Evolutionary conservation across 257 asterid species (phyloP).

Genomic region (Solanum lignicaule): DNA sequence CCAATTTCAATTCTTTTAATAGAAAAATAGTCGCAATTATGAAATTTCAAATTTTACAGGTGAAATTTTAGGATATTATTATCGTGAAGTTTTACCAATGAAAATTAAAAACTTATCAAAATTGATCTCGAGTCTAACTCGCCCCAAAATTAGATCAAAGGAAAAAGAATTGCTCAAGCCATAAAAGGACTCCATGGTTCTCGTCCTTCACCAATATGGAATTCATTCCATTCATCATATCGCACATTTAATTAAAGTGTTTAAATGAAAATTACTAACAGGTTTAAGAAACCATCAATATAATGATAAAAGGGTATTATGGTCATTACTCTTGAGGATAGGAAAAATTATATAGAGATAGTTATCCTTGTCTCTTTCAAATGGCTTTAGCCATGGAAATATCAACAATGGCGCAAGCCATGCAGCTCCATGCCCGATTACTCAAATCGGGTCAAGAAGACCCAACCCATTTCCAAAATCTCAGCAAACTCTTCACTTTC

Average conservation of each 20-base stretch:
- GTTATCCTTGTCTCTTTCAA: too few species aligned
- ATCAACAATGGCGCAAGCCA: conserved; percentile 11
- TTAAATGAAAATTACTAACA: not conserved
- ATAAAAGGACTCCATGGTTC: too few species aligned
- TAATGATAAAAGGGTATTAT: not conserved
- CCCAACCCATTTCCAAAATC: not conserved
- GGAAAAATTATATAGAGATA: not conserved
- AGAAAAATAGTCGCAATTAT: not conserved
- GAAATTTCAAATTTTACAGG: too few species aligned
- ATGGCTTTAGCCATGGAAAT: conserved; percentile 10
- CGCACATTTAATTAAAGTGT: not conserved
- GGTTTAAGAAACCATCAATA: not conserved
- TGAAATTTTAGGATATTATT: too few species aligned
- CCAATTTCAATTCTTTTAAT: not conserved
- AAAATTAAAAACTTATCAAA: not conserved
- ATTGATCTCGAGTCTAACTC: too few species aligned
- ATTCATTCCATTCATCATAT: not conserved
- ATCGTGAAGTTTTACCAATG: not conserved
- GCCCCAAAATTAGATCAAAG: not conserved
- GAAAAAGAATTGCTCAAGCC: not conserved
- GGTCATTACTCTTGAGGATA: not conserved
- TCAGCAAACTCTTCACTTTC: conserved; percentile 22
- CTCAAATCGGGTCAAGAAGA: conserved; percentile 6
- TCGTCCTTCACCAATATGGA: not conserved
- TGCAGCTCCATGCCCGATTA: conserved; percentile 22